A percentile compares a stretch with the other conserved stretches of the same genome.
These are phyloP conservation scores for Forsythia viridissima DNA, from an alignment of 257 asterid genomes.

Conservation along the genomic window DNA sequence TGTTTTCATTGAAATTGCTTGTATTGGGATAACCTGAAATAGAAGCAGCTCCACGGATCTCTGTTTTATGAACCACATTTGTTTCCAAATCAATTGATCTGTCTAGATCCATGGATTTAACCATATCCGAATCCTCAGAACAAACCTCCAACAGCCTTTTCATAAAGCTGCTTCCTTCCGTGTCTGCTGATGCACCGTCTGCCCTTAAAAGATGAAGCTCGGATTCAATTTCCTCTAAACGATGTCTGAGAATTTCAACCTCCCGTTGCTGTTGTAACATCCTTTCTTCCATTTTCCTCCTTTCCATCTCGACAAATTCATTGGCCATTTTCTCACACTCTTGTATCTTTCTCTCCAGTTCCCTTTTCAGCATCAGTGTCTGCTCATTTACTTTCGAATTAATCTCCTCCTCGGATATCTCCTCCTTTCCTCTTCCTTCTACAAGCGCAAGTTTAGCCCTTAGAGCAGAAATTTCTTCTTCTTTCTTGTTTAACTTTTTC, in stretches of 20 bases:
- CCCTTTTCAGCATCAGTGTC: constrained; percentile 43
- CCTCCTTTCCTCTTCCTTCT: constrained; percentile 37
- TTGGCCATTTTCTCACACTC: constrained; percentile 67
- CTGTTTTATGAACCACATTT: constrained; percentile 30
- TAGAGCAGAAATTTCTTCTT: constrained; percentile 62
- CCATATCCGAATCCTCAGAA: constrained; percentile 80
- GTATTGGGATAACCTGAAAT: constrained; percentile 28
- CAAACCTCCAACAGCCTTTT: constrained; percentile 58
- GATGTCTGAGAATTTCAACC: constrained; percentile 65
- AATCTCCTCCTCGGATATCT: constrained; percentile 54
- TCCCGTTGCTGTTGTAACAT: constrained; percentile 64
- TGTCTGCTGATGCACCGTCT: constrained; percentile 43
- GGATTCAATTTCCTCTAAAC: constrained; percentile 73
- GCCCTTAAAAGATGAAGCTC: constrained; percentile 55
- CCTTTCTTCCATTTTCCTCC: constrained; percentile 73
- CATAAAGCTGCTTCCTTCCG: constrained; percentile 61
- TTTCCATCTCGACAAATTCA: constrained; percentile 66
- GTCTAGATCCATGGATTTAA: constrained; percentile 91
- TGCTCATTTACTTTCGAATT: constrained; percentile 55
- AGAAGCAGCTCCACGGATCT: constrained; percentile 24
- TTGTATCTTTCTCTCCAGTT: constrained; percentile 60
- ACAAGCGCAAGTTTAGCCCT: constrained; percentile 55
- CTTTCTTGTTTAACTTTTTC: constrained; percentile 59
- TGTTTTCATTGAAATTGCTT: constrained; percentile 37
- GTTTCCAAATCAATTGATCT: constrained; percentile 71